Evolutionary conservation across 2,329 filamentous ascomycete genomes (phyloP).

Genomic region (Dothideomycetidae sp.): DNA sequence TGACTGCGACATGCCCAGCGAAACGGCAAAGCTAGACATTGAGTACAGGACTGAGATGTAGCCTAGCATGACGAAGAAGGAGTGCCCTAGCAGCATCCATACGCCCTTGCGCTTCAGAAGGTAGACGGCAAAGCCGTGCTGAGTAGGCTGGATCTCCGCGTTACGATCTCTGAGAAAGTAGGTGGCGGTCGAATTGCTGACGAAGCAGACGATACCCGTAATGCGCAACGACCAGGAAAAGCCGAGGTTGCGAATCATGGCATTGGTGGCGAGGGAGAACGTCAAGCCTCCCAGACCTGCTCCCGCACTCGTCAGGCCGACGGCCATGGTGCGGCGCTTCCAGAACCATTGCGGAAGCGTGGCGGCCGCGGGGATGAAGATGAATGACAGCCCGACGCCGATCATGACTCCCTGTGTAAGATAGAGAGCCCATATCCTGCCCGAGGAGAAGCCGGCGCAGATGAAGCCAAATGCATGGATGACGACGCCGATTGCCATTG

Average conservation of each 20-base stretch:
- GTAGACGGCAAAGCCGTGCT: constrained; percentile 23
- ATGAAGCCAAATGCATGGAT: constrained; percentile 25
- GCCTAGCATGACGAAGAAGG: constrained; percentile 33
- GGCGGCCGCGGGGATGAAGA: constrained; percentile 27
- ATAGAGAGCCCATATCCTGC: constrained; percentile 27
- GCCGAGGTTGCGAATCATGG: constrained; percentile 24
- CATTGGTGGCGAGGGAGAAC: constrained; percentile 22
- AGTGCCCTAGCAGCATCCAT: constrained; percentile 27
- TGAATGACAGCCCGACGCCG: constrained; percentile 27
- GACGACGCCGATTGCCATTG: constrained; percentile 22
- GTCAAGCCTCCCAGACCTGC: constrained; percentile 29
- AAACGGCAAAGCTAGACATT: constrained; percentile 33
- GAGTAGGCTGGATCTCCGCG: constrained; percentile 21
- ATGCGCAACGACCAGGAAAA: constrained; percentile 29
- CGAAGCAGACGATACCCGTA: constrained; percentile 23
- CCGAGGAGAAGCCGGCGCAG: constrained; percentile 24
- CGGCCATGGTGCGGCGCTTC: constrained; percentile 26
- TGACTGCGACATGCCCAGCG: constrained; percentile 26
- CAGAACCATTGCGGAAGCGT: constrained; percentile 32
- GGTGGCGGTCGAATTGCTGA: constrained; percentile 20
- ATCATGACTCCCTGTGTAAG: constrained; percentile 29
- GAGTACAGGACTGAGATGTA: constrained; percentile 36
- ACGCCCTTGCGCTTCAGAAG: constrained; percentile 25
- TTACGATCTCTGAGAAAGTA: constrained; percentile 23
- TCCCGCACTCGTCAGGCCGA: constrained; percentile 27